Percentiles rank a stretch among this genome's conserved stretches.
Conservation (phyloP, 805 yeast species). For the Candida oleophila region DNA sequence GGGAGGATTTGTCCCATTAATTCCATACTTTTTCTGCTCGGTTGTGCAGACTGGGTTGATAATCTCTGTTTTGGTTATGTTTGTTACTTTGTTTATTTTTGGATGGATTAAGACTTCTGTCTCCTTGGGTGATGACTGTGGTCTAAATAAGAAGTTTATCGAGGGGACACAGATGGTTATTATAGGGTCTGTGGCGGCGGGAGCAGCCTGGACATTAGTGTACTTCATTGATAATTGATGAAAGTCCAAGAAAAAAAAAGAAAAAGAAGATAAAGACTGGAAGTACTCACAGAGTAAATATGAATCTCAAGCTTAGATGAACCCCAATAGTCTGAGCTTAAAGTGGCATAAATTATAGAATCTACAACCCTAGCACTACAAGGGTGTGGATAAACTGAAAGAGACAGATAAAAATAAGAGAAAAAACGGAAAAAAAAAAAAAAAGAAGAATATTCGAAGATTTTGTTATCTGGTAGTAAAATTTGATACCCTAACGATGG, state of each 20-base stretch:
- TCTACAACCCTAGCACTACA: neutral
- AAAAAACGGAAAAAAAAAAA: too few relatives aligned
- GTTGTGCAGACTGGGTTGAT: conserved; percentile 78
- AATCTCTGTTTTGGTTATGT: conserved; percentile 77
- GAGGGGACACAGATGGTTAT: conserved; percentile 91
- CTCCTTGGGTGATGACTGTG: conserved; percentile 77
- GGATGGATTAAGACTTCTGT: conserved; percentile 84
- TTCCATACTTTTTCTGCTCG: conserved; percentile 83
- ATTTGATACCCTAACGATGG: too few relatives aligned
- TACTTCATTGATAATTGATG: conserved; percentile 55
- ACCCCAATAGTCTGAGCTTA: too few relatives aligned
- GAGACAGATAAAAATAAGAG: neutral
- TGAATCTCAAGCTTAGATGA: too few relatives aligned
- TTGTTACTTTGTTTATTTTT: conserved; percentile 78
- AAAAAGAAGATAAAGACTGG: too few relatives aligned
- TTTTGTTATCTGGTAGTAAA: too few relatives aligned
- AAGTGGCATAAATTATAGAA: neutral
- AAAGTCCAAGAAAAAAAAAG: too few relatives aligned
- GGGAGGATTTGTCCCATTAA: conserved; percentile 88
- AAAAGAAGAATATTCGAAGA: too few relatives aligned
- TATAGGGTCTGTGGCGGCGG: conserved; percentile 98
- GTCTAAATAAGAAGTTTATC: conserved; percentile 53
- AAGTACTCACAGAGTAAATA: too few relatives aligned
- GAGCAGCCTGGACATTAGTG: conserved; percentile 93
- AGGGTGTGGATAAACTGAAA: neutral